phyloP scores from a whole-genome alignment of 495 filamentous ascomycete genomes.

The Xylaria acuta region DNA sequence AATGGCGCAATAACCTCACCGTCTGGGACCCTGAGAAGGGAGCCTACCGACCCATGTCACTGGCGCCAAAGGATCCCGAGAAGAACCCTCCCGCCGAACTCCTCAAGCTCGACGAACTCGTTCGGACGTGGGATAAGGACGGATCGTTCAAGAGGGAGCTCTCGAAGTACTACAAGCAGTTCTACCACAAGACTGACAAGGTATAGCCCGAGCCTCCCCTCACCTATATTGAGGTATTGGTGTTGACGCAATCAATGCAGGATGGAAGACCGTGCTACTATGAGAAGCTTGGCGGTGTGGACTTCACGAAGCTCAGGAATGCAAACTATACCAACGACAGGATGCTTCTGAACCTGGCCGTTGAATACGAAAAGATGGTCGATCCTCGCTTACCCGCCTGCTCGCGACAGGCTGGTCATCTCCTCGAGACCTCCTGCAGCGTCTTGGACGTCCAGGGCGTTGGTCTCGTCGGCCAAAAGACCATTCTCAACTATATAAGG shows the following conservation, averaged over 20 bases:
- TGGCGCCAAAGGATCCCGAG: constrained; percentile 34
- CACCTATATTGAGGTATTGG: background rate
- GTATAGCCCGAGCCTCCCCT: constrained; percentile 50
- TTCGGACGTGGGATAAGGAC: constrained; percentile 78
- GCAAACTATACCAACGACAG: constrained; percentile 91
- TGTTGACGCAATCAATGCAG: constrained; percentile 50
- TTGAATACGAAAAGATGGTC: constrained; percentile 93
- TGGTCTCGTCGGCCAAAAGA: constrained; percentile 75
- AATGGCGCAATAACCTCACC: constrained; percentile 80
- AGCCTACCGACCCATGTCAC: constrained; percentile 20
- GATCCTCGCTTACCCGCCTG: constrained; percentile 95
- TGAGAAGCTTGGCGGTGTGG: constrained; percentile 93
- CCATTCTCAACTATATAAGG: constrained; percentile 76
- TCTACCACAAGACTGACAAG: constrained; percentile 99
- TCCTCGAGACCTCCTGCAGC: constrained; percentile 96
- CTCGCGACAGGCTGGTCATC: constrained; percentile 85
- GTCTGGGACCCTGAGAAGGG: constrained; percentile 20
- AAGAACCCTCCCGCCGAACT: constrained; percentile 34
- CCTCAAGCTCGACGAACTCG: constrained; percentile 79
- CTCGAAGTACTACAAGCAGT: constrained; percentile 95
- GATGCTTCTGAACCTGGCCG: constrained; percentile 94
- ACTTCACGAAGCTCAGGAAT: constrained; percentile 81
- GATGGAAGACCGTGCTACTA: constrained; percentile 97
- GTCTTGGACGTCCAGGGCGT: constrained; percentile 98
- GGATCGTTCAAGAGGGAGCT: constrained; percentile 80